Percentiles rank a stretch among this genome's conserved stretches.
Conservation (phyloP, 2,329 filamentous ascomycete species). For the Penicillium sp. region DNA sequence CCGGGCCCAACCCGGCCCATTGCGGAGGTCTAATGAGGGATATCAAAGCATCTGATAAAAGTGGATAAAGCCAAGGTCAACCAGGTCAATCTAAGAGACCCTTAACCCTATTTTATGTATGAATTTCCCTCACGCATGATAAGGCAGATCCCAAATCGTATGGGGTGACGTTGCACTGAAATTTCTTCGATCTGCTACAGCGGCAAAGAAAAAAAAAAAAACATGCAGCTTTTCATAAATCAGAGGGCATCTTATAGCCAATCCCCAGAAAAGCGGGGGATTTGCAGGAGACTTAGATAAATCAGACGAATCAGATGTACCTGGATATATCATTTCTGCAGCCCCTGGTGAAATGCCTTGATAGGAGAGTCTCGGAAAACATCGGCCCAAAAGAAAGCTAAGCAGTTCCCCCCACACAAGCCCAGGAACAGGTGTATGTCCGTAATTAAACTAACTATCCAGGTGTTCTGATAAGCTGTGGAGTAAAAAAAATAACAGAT, state of each 20-base stretch:
- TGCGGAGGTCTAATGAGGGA: too few relatives aligned
- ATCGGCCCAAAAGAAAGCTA: neutral
- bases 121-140: too few relatives aligned
- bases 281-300: neutral
- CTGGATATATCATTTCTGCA: neutral
- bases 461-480: constrained; percentile 32
- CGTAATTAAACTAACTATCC: constrained; percentile 2
- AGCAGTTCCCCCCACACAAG: neutral
- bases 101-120: too few relatives aligned
- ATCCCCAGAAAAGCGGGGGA: neutral
- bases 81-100: too few relatives aligned
- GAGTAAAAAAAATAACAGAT: constrained; percentile 18
- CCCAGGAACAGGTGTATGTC: constrained; percentile 3
- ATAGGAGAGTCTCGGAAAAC: neutral
- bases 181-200: neutral
- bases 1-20: too few relatives aligned
- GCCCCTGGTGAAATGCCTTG: neutral
- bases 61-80: too few relatives aligned
- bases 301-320: neutral
- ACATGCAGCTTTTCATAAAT: neutral
- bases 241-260: too few relatives aligned
- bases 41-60: too few relatives aligned
- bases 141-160: too few relatives aligned
- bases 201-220: neutral
- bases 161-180: neutral